Base-by-base conservation (phyloP, 2,329 filamentous ascomycete genomes). In the Clonostachys rosea region DNA sequence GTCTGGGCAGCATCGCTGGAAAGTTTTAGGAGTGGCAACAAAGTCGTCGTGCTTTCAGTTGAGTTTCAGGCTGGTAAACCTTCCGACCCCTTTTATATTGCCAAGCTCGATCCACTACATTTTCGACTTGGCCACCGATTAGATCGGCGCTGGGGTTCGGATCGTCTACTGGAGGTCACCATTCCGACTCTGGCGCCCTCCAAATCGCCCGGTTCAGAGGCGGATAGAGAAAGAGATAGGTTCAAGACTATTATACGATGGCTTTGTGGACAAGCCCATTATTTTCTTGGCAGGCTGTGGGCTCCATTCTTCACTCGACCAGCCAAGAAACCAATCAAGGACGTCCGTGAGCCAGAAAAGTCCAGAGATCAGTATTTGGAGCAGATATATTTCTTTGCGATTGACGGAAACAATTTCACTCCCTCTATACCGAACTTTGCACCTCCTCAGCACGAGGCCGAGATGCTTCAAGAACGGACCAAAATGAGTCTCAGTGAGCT, bases 151-250 rank as follows among this genome's bases (percentile, higher is more conserved):
- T 83, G 82, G 52, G 80, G 81, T 0, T 61, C 72, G 0, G 80
- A 85, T 51, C 70, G 81, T 1, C 83, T 83, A 42, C 50, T 85
- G 2, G 78, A 84, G 46, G 48, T 85, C 1, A 57, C 71, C 5
- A 64, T 83, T 6, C 79, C 81, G 0, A 67, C 68, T 0, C 64
- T 65, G 0, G 44, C 0, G 43, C 61, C 0, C 48, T 68, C 3
- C 8, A 30, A 30, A 10, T 30, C 24, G 24, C 4, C 4, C 24
- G 24, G 24, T 30, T 30, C 10, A 30, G 24, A 30, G 20, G 17
- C 34, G 20, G 56, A 66, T 4, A 59, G 61, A 1, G 50, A 56
- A n/a, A 17, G 24, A 42, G 24, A 30, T 12, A n/a, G 9, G 13
- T 24, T 13, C 2, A 52, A 67, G 1, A 52, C 64, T 1, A 57